Conservation (phyloP, 495 filamentous ascomycete species). For the Amphirosellinia nigrospora region DNA sequence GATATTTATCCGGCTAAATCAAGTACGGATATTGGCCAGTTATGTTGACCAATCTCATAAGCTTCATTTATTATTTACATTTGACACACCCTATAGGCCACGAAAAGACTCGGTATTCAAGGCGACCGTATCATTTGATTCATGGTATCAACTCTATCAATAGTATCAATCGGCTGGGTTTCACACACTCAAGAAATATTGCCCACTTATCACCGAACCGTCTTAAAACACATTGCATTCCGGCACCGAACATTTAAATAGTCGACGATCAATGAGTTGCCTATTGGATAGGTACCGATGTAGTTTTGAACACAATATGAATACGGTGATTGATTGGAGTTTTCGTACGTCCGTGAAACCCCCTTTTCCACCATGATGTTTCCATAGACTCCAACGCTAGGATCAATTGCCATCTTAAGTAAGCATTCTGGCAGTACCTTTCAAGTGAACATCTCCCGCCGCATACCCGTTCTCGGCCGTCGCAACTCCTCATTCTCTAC, state of each 20-base stretch:
- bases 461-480: background rate
- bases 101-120: background rate
- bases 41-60: background rate
- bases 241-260: background rate
- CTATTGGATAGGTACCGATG: background rate
- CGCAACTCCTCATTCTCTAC: background rate
- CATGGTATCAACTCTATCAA: background rate
- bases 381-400: background rate
- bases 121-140: background rate
- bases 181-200: background rate
- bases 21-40: slow-evolving; percentile 1
- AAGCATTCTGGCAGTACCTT: background rate
- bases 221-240: background rate
- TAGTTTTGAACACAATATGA: background rate
- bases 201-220: background rate
- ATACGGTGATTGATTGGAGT: background rate
- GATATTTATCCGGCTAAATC: slow-evolving; percentile 2
- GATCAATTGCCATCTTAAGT: background rate
- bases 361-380: background rate
- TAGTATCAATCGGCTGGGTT: background rate
- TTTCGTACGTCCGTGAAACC: background rate
- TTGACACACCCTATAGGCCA: background rate
- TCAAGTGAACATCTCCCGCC: slow-evolving; percentile 8
- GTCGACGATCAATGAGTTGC: background rate
- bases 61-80: background rate